Evolutionary conservation across 1,284 basidiomycete genomes (phyloP).

Genomic region (Austroboletus olivaceoglutinosus): DNA sequence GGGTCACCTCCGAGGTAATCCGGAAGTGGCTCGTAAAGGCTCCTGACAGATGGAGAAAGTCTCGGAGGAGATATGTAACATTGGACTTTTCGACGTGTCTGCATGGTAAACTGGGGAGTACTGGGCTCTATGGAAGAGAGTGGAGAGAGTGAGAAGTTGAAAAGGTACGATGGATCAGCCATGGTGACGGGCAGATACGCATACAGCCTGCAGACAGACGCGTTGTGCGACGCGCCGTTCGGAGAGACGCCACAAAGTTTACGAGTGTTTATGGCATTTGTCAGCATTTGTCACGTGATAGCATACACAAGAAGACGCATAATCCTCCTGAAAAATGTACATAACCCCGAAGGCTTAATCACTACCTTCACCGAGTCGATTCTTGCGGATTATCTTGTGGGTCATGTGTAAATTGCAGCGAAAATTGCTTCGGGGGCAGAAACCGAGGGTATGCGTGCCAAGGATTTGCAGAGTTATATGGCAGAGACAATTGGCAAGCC

Average conservation of each 20-base stretch:
- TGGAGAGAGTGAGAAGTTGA: slow-evolving; percentile 18
- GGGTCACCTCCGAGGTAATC: slow-evolving; percentile 35
- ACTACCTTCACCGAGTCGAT: too few relatives aligned
- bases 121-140: slow-evolving; percentile 13
- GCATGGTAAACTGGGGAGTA: slow-evolving; percentile 4
- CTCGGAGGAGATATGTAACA: slow-evolving; percentile 29
- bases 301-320: too few relatives aligned
- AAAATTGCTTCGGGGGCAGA: too few relatives aligned
- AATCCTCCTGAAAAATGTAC: too few relatives aligned
- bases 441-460: too few relatives aligned
- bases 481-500: slow-evolving; percentile 30
- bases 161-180: slow-evolving; percentile 17
- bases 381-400: too few relatives aligned
- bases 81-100: slow-evolving; percentile 12
- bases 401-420: too few relatives aligned
- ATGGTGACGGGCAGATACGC: slow-evolving; percentile 9
- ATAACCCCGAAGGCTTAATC: too few relatives aligned
- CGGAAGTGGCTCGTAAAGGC: slow-evolving; percentile 40
- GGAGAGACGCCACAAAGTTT: not conserved
- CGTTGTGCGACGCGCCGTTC: slow-evolving; percentile 11
- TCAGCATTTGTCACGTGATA: slow-evolving; percentile 19
- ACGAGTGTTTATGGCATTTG: slow-evolving; percentile 3
- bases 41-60: slow-evolving; percentile 39
- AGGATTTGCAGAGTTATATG: too few relatives aligned
- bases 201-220: slow-evolving; percentile 1